Base-by-base conservation (phyloP, 768 basidiomycete genomes). In the Tulasnella calospora region DNA sequence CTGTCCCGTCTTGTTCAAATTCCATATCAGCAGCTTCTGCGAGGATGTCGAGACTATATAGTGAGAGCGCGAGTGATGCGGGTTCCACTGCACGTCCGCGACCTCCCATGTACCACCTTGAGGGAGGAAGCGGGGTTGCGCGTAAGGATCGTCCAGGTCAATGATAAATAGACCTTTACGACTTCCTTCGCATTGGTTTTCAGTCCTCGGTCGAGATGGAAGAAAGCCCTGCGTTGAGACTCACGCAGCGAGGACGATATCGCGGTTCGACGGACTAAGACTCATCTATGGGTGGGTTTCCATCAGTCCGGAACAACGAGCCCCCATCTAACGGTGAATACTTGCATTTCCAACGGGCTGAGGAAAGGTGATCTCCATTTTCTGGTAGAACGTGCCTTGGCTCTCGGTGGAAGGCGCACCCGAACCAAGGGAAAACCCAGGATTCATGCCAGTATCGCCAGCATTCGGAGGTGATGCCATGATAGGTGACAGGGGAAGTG, bases 51-150 rank as follows among this genome's bases (percentile, higher is more conserved):
- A 94, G 38, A 94, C 91, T 69, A 96, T 92, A 82, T 94, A 94
- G 79, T 95, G 90, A 46, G 90, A 89, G 19, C 90, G 88, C 41
- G 88, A 86, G 2, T 87, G 88, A 81, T 96, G 95, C 0, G 95
- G 95, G 80, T 95, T 95, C 95, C 94, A 96, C 81, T 94, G 93
- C 0, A 95, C 93, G 82, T 96, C 94, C 0, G 94, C 93, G 15
- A 98, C 95, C 81, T 97, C 94, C 95, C 96, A 98, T 8, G 94
- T 94, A 0, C 96, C 96, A 2, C 95, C 95, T 85, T 99, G 96
- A 19, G 97, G 97, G 12, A 99, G 88, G 83, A 97, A 98, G 17
- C 97, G 89, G 33, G 98, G 98, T 0, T 95, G 89, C 80, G 94
- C 91, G 21, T 94, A 87, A 0, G 95, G 94, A 17, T 92, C 89